phyloP scores from a whole-genome alignment of 2,329 filamentous ascomycete genomes.

The Colletotrichum sp. region DNA sequence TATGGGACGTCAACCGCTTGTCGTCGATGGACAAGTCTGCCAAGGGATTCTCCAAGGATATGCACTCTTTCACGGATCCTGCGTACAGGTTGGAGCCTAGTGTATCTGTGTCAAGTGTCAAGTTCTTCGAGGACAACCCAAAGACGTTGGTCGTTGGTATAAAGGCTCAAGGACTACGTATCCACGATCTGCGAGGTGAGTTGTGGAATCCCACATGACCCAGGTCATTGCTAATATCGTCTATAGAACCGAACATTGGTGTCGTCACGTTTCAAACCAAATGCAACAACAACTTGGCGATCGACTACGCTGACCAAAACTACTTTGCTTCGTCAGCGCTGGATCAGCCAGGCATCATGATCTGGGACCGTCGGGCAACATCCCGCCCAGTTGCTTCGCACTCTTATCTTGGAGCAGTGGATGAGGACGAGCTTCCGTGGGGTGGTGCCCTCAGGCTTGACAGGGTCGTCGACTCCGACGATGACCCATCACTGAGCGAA shows the following conservation, averaged over 20 bases:
- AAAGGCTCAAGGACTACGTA: constrained; percentile 74
- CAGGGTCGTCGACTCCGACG: constrained; percentile 60
- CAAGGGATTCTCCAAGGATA: constrained; percentile 55
- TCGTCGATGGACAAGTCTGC: constrained; percentile 51
- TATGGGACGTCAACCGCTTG: constrained; percentile 77
- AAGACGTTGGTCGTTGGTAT: constrained; percentile 78
- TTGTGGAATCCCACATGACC: not conserved
- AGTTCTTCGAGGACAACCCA: constrained; percentile 80
- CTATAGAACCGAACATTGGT: constrained; percentile 50
- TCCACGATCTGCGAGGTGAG: constrained; percentile 79
- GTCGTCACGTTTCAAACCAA: constrained; percentile 68
- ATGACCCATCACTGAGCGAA: constrained; percentile 53
- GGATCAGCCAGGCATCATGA: constrained; percentile 74
- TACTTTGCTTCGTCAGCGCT: constrained; percentile 84
- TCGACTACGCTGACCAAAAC: constrained; percentile 81
- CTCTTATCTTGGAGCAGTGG: constrained; percentile 61
- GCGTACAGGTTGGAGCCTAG: constrained; percentile 65
- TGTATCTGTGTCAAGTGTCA: constrained; percentile 81
- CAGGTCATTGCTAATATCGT: constrained; percentile 23
- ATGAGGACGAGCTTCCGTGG: constrained; percentile 67
- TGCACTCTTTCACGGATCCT: constrained; percentile 59
- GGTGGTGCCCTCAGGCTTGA: constrained; percentile 65
- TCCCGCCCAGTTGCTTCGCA: constrained; percentile 57
- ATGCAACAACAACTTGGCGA: constrained; percentile 74
- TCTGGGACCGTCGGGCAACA: constrained; percentile 78